Base-by-base conservation (phyloP, 257 asterid species). In the Ilex aquifolium region DNA sequence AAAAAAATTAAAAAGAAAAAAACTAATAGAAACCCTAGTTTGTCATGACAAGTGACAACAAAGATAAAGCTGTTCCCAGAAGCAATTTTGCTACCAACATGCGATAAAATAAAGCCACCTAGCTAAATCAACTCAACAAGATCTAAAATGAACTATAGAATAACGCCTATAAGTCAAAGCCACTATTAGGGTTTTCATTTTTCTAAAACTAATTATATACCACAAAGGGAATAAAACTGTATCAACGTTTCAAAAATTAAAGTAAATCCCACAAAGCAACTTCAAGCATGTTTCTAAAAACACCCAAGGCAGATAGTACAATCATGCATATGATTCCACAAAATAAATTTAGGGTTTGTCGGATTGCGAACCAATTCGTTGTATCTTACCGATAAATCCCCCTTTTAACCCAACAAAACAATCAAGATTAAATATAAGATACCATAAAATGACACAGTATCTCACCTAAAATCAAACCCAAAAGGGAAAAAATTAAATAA, bases 281-380 rank as follows among this genome's bases (percentile, higher is more conserved):
- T 13, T 40, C 65, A 61, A 72, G 30, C 61, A 56, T 49, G 59
- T 3, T 58, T 29, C 6, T 39, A 36, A 13, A 32, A 13, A 61
- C 59, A 49, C 15, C 27, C 46, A 59, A 53, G 58, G 44, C 30
- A 31, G 10, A 46, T 9, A 58, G 10, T 49, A 13, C 7, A 57
- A 66, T 64, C 64, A 44, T 5, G 49, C 50, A 56, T 60, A 14
- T 46, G 36, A 74, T 59, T 52, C 44, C 64, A 69, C 36, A 11
- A 69, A 36, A 59, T 61, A 32, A 32, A 75, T 50, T 81, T 83
- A 85, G 95, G 96, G 91, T 86, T 88, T 78, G 31, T 31, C 36
- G 36, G 51, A 49, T 63, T 60, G 21, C 30, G 8, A 36, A 62
- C 32, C 13, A 60, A 32, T 42, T 30, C 31, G 0, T 50, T 53